Conservation (phyloP, 352 stramenopile species). For the Pythium rishiriense region DNA sequence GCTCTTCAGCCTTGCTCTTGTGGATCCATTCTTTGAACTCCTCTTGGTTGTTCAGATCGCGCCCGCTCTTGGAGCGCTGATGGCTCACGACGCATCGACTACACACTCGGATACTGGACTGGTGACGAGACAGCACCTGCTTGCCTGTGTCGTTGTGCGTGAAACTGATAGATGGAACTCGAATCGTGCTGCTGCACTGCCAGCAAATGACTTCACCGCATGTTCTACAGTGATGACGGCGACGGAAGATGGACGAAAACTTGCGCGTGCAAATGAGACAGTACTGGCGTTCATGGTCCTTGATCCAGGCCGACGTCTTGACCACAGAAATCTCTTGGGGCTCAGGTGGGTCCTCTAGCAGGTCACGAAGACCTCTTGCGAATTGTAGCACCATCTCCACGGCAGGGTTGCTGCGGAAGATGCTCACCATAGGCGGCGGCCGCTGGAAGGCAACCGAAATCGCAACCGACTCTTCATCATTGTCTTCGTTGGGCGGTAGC, state of each 20-base stretch:
- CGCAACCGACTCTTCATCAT: slow-evolving; percentile 72
- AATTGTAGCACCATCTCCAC: slow-evolving; percentile 85
- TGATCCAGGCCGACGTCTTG: slow-evolving; percentile 81
- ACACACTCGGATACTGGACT: slow-evolving; percentile 83
- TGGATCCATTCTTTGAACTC: slow-evolving; percentile 84
- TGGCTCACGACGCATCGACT: slow-evolving; percentile 81
- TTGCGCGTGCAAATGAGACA: slow-evolving; percentile 80
- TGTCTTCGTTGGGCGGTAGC: slow-evolving; percentile 47
- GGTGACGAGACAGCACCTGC: slow-evolving; percentile 73
- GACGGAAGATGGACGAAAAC: slow-evolving; percentile 84
- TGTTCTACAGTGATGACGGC: slow-evolving; percentile 85
- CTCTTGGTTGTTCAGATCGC: slow-evolving; percentile 74
- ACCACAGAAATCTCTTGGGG: slow-evolving; percentile 80
- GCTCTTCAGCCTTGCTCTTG: slow-evolving; percentile 49
- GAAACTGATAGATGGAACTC: slow-evolving; percentile 83
- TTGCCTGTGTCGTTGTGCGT: slow-evolving; percentile 81
- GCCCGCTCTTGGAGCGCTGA: slow-evolving; percentile 71
- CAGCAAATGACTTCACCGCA: slow-evolving; percentile 89
- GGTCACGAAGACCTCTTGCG: slow-evolving; percentile 70
- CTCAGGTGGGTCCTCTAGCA: slow-evolving; percentile 78
- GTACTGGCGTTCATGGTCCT: slow-evolving; percentile 82
- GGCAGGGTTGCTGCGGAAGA: slow-evolving; percentile 82
- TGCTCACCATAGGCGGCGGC: slow-evolving; percentile 70
- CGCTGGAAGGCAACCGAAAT: slow-evolving; percentile 88
- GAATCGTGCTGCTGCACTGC: slow-evolving; percentile 84